Evolutionary conservation across 31 red algal genomes (phyloP), one percentile per base, ranked within the genome.

Genomic region (Asparagopsis taxiformis): DNA sequence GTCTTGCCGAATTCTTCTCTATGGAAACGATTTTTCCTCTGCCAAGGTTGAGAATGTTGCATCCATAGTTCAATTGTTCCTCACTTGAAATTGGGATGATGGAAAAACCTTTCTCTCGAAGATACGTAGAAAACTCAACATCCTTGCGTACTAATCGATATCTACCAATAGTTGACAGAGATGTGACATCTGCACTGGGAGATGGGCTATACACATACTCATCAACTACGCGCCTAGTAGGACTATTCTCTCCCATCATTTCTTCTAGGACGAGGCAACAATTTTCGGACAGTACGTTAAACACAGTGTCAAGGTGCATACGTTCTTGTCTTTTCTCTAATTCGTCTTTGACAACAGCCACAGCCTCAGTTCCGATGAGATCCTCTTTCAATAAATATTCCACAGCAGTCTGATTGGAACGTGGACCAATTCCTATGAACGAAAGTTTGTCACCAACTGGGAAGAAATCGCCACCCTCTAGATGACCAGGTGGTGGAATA

Each of bases 401-500:
- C 2, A 89, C 84, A 19, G 94, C 94, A 35, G 33, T 26, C 75
- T 74, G 43, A 60, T 89, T 74, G 31, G 74, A 93, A 35, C 94
- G 68, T 49, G 83, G 80, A 19, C 94, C 94, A 21, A 93, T 61
- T 43, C 94, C 94, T 55, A 92, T 85, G n/a, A 97, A 74, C 37
- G 76, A 84, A 37, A 97, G 70, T 25, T 93, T 72, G n/a, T 93
- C 75, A 19, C 94, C 94, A 0, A 60, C 68, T 5, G 94, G 94
- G 63, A 97, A 97, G 38, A 97, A 97, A 55, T 97, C 94, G 0
- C 94, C 94, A 6, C 94, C 94, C 62, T 97, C 94, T 6, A 97
- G 60, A 59, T 64, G 73, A 30, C 51, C 94, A 3, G 82, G 87
- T 11, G 22, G 30, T 19, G 88, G 82, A 24, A 97, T 85, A 48